Percentiles rank a stretch among this genome's conserved stretches.
Conservation (phyloP, 371 early-diverging fungal genomes). For the Quaeritorhiza haematococci region DNA sequence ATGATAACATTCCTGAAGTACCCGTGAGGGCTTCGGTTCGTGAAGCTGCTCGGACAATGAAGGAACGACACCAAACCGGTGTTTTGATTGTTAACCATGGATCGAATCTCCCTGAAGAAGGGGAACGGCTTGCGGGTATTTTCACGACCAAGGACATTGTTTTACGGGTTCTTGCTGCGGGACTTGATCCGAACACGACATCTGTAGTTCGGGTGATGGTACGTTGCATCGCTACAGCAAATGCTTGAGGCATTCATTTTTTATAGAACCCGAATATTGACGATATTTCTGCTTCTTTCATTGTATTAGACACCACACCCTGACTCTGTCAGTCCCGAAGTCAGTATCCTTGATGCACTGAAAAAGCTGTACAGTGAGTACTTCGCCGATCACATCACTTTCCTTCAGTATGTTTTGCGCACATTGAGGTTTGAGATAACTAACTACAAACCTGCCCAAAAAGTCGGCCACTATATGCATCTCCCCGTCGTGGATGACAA, state of each 20-base stretch:
- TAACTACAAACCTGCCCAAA: neutral
- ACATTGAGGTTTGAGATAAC: neutral
- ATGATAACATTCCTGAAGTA: constrained; percentile 58
- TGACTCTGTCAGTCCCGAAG: constrained; percentile 79
- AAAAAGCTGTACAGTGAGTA: constrained; percentile 85
- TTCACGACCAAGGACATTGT: constrained; percentile 95
- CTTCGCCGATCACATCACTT: neutral
- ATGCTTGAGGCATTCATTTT: constrained; percentile 1
- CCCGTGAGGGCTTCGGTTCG: constrained; percentile 73
- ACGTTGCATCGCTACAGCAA: constrained; percentile 1
- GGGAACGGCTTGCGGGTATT: constrained; percentile 80
- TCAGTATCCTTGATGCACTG: constrained; percentile 87
- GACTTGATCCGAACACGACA: constrained; percentile 82
- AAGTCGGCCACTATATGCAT: constrained; percentile 91
- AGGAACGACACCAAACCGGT: constrained; percentile 78
- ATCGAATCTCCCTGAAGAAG: constrained; percentile 56
- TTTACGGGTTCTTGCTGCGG: constrained; percentile 90
- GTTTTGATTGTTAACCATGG: constrained; percentile 58
- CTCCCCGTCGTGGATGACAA: constrained; percentile 79
- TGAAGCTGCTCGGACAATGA: constrained; percentile 88
- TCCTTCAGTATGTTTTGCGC: neutral
- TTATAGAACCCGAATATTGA: neutral
- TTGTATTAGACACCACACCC: constrained; percentile 79
- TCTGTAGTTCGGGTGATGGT: constrained; percentile 93
- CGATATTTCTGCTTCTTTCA: neutral